Percentiles rank a stretch among this genome's conserved stretches.
These are phyloP conservation scores for Setaria italica DNA, from an alignment of 202 grass and related monocot species.

Conservation along the genomic window DNA sequence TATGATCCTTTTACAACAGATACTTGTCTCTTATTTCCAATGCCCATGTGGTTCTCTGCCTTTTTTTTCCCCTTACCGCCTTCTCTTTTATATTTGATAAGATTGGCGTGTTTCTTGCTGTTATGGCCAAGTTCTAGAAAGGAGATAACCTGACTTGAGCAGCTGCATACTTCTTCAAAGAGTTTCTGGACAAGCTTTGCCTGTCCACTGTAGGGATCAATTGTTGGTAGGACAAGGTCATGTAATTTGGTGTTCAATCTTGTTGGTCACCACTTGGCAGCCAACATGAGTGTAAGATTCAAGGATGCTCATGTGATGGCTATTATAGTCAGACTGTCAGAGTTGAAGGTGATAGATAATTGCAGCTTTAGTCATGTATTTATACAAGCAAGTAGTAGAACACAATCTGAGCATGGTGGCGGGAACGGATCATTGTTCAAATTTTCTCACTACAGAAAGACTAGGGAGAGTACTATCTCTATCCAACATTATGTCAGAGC, in stretches of 20 bases:
- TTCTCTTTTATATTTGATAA: neutral
- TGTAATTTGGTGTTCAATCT: slow-evolving; percentile 30
- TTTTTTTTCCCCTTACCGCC: neutral
- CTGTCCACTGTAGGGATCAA: neutral
- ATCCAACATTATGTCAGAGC: neutral
- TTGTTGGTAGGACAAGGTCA: slow-evolving; percentile 1
- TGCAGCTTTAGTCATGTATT: slow-evolving; percentile 18
- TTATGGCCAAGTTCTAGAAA: neutral
- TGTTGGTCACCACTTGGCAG: neutral
- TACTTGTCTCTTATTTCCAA: slow-evolving; percentile 41
- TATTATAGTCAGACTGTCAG: neutral
- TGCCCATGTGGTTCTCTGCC: too few species aligned
- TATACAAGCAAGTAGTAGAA: slow-evolving; percentile 16
- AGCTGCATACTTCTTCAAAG: neutral
- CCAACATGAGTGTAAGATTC: slow-evolving; percentile 10
- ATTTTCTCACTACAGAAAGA: slow-evolving; percentile 28
- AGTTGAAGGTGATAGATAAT: neutral
- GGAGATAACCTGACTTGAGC: slow-evolving; percentile 12
- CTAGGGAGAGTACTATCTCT: neutral
- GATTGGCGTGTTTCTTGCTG: neutral
- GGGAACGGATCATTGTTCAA: slow-evolving; percentile 20
- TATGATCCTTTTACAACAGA: neutral
- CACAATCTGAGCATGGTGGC: neutral
- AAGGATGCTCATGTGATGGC: slow-evolving; percentile 23
- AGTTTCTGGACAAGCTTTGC: neutral